A percentile compares a stretch with the other conserved stretches of the same genome.
Evolutionary conservation across 257 asterid species (phyloP).

Genomic region (Dorcoceras hygrometricum): DNA sequence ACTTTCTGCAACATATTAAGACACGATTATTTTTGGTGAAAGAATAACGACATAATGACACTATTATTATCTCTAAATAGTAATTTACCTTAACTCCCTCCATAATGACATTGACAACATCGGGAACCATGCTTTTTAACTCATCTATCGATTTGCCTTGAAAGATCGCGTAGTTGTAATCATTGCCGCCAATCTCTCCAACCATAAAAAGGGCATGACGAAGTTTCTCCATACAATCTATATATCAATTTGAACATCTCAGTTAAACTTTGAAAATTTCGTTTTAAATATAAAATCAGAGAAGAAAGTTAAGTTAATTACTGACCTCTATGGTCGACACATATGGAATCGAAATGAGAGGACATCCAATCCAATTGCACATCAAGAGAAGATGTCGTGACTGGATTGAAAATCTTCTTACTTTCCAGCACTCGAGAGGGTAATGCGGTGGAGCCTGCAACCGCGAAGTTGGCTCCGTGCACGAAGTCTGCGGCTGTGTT

Average conservation of each 20-base stretch:
- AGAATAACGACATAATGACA: no score
- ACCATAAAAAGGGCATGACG: conserved; percentile 26
- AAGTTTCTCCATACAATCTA: conserved; percentile 24
- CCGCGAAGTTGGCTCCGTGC: conserved; percentile 29
- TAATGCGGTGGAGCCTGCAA: conserved; percentile 32
- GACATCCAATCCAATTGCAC: conserved; percentile 33
- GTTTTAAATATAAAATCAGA: no score
- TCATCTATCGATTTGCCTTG: conserved; percentile 27
- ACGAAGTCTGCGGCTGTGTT: conserved; percentile 2
- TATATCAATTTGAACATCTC: neutral
- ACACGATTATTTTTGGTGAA: no score
- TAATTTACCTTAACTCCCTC: conserved; percentile 28
- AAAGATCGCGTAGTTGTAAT: conserved; percentile 26
- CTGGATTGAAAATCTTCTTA: conserved; percentile 2
- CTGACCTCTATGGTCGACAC: no score
- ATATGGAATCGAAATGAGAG: neutral
- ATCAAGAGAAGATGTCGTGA: conserved; percentile 23
- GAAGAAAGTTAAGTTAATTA: no score
- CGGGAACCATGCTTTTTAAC: conserved; percentile 27
- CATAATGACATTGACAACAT: conserved; percentile 21
- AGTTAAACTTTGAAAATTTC: neutral
- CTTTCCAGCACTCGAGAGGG: conserved; percentile 14
- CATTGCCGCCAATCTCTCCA: conserved; percentile 31
- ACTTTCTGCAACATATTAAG: conserved; percentile 1
- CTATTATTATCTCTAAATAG: no score